phyloP scores from a whole-genome alignment of 164 flowering plant species.

The Kingdonia uniflora region DNA sequence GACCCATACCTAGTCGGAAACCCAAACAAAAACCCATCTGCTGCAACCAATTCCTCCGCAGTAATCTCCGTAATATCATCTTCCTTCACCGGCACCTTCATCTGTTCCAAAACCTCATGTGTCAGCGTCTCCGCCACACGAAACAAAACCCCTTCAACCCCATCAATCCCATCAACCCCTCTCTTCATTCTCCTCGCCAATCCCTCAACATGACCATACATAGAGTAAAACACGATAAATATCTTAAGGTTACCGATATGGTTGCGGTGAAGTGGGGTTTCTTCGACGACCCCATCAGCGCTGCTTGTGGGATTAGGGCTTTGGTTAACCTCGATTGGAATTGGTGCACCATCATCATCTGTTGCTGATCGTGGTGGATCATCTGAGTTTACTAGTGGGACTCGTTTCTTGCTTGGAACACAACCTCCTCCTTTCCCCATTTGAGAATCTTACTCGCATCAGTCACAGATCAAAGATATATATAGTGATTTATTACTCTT shows the following conservation, averaged over 20 bases:
- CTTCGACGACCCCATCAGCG: too few relatives aligned
- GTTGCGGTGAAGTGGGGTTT: conserved; percentile 2
- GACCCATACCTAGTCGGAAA: conserved; percentile 75
- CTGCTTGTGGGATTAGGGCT: too few relatives aligned
- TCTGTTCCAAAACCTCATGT: conserved; percentile 32
- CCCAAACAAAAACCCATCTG: conserved; percentile 65
- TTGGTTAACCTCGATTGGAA: too few relatives aligned
- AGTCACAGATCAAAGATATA: too few relatives aligned
- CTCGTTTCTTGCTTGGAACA: conserved; percentile 59
- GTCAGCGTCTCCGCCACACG: conserved; percentile 59
- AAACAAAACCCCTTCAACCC: conserved; percentile 47
- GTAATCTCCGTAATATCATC: conserved; percentile 39
- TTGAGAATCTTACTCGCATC: too few relatives aligned
- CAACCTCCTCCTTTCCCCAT: conserved; percentile 92
- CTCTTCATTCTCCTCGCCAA: conserved; percentile 51
- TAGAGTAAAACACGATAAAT: conserved; percentile 59
- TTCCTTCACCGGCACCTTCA: conserved; percentile 47
- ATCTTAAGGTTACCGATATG: conserved; percentile 26
- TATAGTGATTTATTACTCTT: too few relatives aligned
- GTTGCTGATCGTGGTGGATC: conserved; percentile 13
- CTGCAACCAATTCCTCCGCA: conserved; percentile 35
- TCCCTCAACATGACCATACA: conserved; percentile 60
- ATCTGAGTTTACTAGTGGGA: conserved; percentile 17
- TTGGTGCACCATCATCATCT: too few relatives aligned
- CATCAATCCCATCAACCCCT: conserved; percentile 54